A percentile compares a stretch with the other conserved stretches of the same genome.
Evolutionary conservation across 2,329 filamentous ascomycete genomes (phyloP).

Genomic region (Thelonectria discophora): DNA sequence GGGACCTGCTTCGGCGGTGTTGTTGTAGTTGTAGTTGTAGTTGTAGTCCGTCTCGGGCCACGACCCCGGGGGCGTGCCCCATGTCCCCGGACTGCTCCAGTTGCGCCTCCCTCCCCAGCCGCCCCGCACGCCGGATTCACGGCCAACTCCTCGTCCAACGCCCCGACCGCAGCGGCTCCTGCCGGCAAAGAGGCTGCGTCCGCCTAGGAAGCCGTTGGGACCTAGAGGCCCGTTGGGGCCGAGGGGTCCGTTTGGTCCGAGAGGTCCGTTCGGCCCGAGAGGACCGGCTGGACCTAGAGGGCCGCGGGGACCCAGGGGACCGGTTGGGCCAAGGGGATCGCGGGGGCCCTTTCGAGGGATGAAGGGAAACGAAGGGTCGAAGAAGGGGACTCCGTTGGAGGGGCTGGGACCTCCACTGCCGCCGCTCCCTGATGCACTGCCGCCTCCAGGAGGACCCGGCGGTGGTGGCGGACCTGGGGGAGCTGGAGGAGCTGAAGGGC

Average conservation of each 20-base stretch:
- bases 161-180: slow-evolving; percentile 13
- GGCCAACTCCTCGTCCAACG: slow-evolving; percentile 13
- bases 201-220: slow-evolving; percentile 20
- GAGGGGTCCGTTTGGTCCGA: slow-evolving; percentile 24
- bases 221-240: slow-evolving; percentile 23
- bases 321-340: slow-evolving; percentile 11
- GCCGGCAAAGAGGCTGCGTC: slow-evolving; percentile 15
- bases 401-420: slow-evolving; percentile 22
- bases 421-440: slow-evolving; percentile 23
- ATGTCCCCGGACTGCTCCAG: slow-evolving; percentile 6
- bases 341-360: slow-evolving; percentile 19
- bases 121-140: slow-evolving; percentile 4
- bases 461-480: slow-evolving; percentile 8
- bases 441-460: slow-evolving; percentile 14
- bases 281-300: slow-evolving; percentile 17
- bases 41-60: slow-evolving; percentile 45
- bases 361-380: slow-evolving; percentile 23
- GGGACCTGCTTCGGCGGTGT: too few species aligned
- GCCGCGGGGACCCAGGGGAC: slow-evolving; percentile 18
- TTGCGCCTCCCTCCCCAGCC: slow-evolving; percentile 4
- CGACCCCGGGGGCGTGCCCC: slow-evolving; percentile 41
- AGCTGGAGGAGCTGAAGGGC: slow-evolving; percentile 12
- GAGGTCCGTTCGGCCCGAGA: slow-evolving; percentile 14
- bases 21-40: too few species aligned
- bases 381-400: slow-evolving; percentile 26